These are phyloP conservation scores for Logfia minima DNA, from an alignment of 129 eudicot species.

Conservation along the genomic window DNA sequence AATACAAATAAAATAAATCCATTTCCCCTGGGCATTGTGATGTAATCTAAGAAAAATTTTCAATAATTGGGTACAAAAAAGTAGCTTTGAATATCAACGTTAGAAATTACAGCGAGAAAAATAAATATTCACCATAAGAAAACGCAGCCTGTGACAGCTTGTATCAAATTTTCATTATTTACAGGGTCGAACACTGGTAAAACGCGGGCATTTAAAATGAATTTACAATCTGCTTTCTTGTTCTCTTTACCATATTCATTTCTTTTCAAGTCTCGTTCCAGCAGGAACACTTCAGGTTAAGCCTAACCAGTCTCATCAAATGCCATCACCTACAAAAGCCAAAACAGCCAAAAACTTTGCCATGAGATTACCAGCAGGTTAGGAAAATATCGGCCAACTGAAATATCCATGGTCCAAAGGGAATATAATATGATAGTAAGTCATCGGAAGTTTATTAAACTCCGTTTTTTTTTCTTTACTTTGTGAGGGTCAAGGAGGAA, in stretches of 20 bases:
- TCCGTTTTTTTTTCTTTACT: constrained; percentile 3
- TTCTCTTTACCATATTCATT: constrained; percentile 20
- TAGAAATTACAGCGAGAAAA: constrained; percentile 6
- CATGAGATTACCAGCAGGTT: constrained; percentile 13
- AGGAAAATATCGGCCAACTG: constrained; percentile 1
- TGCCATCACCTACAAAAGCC: constrained; percentile 68
- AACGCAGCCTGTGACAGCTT: constrained; percentile 29
- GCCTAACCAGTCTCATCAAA: constrained; percentile 78
- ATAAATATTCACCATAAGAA: constrained; percentile 22
- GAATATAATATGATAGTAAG: constrained; percentile 9
- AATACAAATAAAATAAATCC: background rate
- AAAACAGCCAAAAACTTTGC: constrained; percentile 19
- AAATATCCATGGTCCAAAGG: constrained; percentile 4
- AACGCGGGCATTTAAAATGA: constrained; percentile 51
- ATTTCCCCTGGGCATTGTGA: constrained; percentile 12
- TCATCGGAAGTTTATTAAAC: background rate
- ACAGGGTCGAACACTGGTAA: constrained; percentile 35
- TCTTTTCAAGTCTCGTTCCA: constrained; percentile 39
- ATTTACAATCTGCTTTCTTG: constrained; percentile 45
- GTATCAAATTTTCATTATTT: constrained; percentile 19
- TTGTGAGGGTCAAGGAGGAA: background rate
- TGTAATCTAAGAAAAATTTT: constrained; percentile 4
- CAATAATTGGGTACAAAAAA: constrained; percentile 29
- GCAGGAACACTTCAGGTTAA: constrained; percentile 21
- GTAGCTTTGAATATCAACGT: constrained; percentile 5